Evolutionary conservation across 306 rosid genomes (phyloP).

Genomic region (Luffa acutangula): DNA sequence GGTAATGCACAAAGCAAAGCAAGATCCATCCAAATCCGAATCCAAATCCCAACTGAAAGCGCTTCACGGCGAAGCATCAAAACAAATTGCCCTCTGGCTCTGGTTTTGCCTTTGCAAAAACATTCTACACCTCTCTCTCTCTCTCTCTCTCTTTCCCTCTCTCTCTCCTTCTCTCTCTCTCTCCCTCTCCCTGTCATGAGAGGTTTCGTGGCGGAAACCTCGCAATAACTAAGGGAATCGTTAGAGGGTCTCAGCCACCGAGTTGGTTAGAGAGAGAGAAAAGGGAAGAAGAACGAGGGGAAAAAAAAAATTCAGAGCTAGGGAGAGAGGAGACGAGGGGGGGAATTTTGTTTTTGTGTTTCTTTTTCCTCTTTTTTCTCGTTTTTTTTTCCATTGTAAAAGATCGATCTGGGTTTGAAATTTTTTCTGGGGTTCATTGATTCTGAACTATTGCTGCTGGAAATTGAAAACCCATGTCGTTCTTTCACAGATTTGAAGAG

Average conservation of each 20-base stretch:
- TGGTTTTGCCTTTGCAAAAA: background rate
- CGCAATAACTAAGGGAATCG: conserved; percentile 1
- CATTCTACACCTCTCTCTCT: background rate
- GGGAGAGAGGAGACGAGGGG: background rate
- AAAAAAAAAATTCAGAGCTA: no score
- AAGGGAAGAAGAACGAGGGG: background rate
- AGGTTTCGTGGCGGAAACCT: background rate
- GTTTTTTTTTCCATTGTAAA: background rate
- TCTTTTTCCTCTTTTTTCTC: background rate
- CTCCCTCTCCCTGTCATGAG: conserved; percentile 5
- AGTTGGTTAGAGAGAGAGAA: conserved; percentile 6
- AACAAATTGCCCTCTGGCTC: background rate
- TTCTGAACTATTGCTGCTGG: background rate
- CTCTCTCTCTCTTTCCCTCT: background rate
- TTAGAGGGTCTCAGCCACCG: conserved; percentile 1
- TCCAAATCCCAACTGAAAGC: background rate
- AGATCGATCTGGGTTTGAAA: background rate
- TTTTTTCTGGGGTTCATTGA: background rate
- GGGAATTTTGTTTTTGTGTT: background rate
- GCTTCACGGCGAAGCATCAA: background rate
- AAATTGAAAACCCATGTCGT: conserved; percentile 5
- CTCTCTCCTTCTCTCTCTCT: background rate
- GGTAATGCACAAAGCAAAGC: background rate
- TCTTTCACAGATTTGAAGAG: conserved; percentile 1
- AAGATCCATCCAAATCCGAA: background rate